Base-by-base conservation (phyloP, 2,329 filamentous ascomycete genomes). In the Volutella citrinella region DNA sequence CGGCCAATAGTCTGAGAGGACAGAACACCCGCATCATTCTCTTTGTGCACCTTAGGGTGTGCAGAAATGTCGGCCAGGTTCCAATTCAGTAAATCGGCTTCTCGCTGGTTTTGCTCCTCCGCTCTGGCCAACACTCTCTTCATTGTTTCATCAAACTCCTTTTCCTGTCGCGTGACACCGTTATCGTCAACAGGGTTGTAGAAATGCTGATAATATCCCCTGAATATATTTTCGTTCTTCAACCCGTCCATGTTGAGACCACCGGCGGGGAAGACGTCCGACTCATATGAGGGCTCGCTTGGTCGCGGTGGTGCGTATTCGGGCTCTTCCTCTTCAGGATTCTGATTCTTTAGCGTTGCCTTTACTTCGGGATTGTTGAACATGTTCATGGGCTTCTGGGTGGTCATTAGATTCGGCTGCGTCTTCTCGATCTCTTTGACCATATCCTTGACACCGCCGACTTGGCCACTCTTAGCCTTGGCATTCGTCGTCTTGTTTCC, bases 401-500 rank as follows among this genome's bases (percentile, higher is more conserved):
- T 83, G 4, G 73, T 68, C 43, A 73, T 76, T 37, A 82, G 80
- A 5, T 71, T 68, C 4, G 77, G 82, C 5, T 78, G 74, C 2
- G 78, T 78, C 60, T 81, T 83, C 44, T 82, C 80, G 30, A 76
- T 62, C 38, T 81, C 78, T 29, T 74, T 70, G 24, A 74, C 70
- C 15, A 70, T 68, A 38, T 67, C 68, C 51, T 81, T 83, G 19
- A 76, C 81, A 19, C 76, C 81, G 7, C 77, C 77, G 5, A 80
- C 82, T 44, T 84, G 81, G 46, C 80, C 74, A 30, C 71, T 73
- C 56, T 72, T 78, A 40, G 82, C 76, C 69, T 95, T 97, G 34
- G 87, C 88, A 61, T 98, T 98, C 32, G 93, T 97, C 2, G 91
- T 97, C 65, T 98, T 98, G 72, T 87, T 84, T 20, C 91, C 91